These are phyloP conservation scores for Aristolochia contorta DNA, from an alignment of 164 flowering plant genomes.

Conservation along the genomic window DNA sequence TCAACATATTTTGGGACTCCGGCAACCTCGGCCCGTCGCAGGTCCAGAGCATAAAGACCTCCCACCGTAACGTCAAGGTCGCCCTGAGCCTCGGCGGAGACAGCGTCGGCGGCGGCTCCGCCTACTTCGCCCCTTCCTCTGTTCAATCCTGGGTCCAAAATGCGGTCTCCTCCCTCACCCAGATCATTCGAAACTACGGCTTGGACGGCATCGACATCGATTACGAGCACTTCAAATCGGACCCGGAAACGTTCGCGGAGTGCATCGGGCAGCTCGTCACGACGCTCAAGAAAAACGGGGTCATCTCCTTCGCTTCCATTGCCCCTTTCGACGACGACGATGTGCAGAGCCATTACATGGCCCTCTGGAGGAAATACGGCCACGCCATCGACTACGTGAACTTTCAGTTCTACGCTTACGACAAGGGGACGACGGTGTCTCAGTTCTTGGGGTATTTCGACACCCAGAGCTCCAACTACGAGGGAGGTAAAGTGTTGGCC, in stretches of 20 bases:
- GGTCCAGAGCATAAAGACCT: slow-evolving; percentile 30
- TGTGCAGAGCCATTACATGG: slow-evolving; percentile 41
- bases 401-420: slow-evolving; percentile 55
- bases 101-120: slow-evolving; percentile 16
- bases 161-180: slow-evolving; percentile 50
- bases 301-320: slow-evolving; percentile 44
- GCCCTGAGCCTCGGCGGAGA: slow-evolving; percentile 56
- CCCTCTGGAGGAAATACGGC: slow-evolving; percentile 36
- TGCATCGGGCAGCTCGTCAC: slow-evolving; percentile 39
- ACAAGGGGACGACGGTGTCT: slow-evolving; percentile 31
- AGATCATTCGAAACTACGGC: slow-evolving; percentile 29
- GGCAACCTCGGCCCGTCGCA: slow-evolving; percentile 34
- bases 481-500: slow-evolving; percentile 34
- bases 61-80: slow-evolving; percentile 38
- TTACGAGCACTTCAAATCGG: slow-evolving; percentile 42
- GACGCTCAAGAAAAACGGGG: slow-evolving; percentile 24
- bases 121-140: slow-evolving; percentile 37
- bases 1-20: slow-evolving; percentile 52
- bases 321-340: slow-evolving; percentile 39
- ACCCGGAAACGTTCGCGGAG: slow-evolving; percentile 32
- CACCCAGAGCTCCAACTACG: slow-evolving; percentile 30
- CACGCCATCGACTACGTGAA: slow-evolving; percentile 44
- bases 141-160: slow-evolving; percentile 49
- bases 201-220: slow-evolving; percentile 52
- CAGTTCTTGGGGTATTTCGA: slow-evolving; percentile 35